Conservation (phyloP, 495 filamentous ascomycete species). For the Annulohypoxylon bovei region DNA sequence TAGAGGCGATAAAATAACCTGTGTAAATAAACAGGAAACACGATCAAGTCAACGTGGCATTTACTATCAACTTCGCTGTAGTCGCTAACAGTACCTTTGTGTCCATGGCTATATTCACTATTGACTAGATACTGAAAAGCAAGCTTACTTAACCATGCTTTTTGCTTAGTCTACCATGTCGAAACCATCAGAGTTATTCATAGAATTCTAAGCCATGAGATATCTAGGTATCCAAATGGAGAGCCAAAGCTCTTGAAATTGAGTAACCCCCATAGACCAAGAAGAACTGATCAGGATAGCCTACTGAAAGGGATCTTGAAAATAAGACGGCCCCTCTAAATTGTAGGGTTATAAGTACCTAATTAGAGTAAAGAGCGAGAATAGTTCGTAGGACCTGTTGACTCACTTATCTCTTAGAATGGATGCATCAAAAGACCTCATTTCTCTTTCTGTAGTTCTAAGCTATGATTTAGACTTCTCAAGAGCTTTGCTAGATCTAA, state of each 20-base stretch:
- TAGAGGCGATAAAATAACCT: not conserved
- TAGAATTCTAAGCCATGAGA: no score
- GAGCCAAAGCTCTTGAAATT: no score
- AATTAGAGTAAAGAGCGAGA: not conserved
- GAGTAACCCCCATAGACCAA: no score
- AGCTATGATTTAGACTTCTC: not conserved
- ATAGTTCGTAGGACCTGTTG: not conserved
- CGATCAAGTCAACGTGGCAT: constrained; percentile 7
- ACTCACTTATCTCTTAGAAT: no score
- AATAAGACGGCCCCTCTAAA: not conserved
- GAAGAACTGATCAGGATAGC: no score
- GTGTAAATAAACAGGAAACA: constrained; percentile 39
- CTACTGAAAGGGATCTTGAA: not conserved
- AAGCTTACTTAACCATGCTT: not conserved
- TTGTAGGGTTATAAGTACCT: no score
- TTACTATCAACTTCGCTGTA: not conserved
- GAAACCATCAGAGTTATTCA: not conserved
- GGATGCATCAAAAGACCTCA: not conserved
- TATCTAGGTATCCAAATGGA: no score
- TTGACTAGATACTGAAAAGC: not conserved
- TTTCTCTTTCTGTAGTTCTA: not conserved
- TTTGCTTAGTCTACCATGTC: not conserved
- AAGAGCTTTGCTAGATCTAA: not conserved
- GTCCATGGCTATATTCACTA: not conserved
- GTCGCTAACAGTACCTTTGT: not conserved